Evolutionary conservation across 2,329 filamentous ascomycete species (phyloP), one percentile per base, ranked within the genome.

Genomic region (Ophiobolus disseminans): DNA sequence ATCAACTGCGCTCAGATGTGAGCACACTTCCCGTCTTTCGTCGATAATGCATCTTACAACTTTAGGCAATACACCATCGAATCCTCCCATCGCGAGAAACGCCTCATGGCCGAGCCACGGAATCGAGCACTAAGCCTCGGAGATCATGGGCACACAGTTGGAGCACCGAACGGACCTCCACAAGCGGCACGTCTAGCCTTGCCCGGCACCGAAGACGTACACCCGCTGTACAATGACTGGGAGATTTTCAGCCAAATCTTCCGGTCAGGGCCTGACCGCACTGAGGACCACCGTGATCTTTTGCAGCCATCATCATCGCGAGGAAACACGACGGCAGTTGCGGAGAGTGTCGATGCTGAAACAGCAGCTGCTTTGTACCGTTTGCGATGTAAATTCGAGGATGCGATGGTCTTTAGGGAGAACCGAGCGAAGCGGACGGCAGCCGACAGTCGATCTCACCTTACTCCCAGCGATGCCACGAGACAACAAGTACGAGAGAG

Each of bases 141-240:
- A 16, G 60, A 60, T 17, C 59, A 60, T 10, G 53, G 56, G 35
- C 66, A 66, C 50, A 62, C 61, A 14, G 63, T 40, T 6, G 62
- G 59, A 25, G 55, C 58, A 8, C 43, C 68, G 23, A 47, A 55
- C 3, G 53, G 45, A 38, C 48, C 57, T 8, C 59, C 58, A 8
- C 57, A 56, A 17, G 38, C 45, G 10, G 40, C 42, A 14, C 58
- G 55, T 8, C 48, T 59, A 37, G 59, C 61, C 2, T 50, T 70
- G 7, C 61, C 63, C 1, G 50, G 60, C 8, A 55, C 63, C 6
- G 66, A 65, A 8, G 68, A 69, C 30, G 56, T 54, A 23, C 63
- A 69, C 28, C 60, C 63, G 14, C 39, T 69, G 8, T 68, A 64
- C 41, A 63, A 58, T 40, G 68, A 69, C 34, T 70, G 65, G 64